Evolutionary conservation across 306 rosid genomes (phyloP), one percentile per base, ranked within the genome.

Genomic region (Inga leiocalycina): DNA sequence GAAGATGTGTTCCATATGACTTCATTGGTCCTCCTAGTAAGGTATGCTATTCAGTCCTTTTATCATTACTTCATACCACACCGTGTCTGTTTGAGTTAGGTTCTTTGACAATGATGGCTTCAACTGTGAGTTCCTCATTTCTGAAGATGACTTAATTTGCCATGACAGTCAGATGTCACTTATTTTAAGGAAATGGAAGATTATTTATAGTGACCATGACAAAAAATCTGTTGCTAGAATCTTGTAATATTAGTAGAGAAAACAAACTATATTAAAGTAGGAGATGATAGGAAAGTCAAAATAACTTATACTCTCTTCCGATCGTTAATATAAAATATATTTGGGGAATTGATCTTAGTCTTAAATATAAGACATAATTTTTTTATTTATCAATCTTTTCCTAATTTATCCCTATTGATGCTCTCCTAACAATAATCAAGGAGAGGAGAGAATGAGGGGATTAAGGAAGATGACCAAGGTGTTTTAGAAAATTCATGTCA

Each of bases 11-110:
- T 81, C 99, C 99, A 20, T 94, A 94, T 75, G 92, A 92, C 78
- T 94, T 91, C 93, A 94, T 96, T 74, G 99, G 99, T 76, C 91
- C 97, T 48, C 99, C 99, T 74, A 88, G 93, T 92, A 96, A 96
- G 99, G 98, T 94, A 81, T 82, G 80, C 45, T 61, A 37, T 41
- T 35, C 54, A 48, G 46, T 71, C 46, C 15, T 39, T 56, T 44
- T 41, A 16, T 71, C 39, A 30, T 68, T 69, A 37, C 70, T 52
- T 84, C 22, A 17, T 52, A 52, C 6, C 8, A 5, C 6, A 52
- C 22, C 0, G n/a, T 17, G 59, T 49, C 56, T 17, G 59, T 52
- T 52, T 52, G 59, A 52, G 59, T 52, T 52, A 52, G 59, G 8
- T 52, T 52, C 22, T 52, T 52, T 52, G 9, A 52, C 10, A 52